Evolutionary conservation across 2,329 filamentous ascomycete species (phyloP), one percentile per base, ranked within the genome.

Genomic region (Gnomoniopsis smithogilvyi): DNA sequence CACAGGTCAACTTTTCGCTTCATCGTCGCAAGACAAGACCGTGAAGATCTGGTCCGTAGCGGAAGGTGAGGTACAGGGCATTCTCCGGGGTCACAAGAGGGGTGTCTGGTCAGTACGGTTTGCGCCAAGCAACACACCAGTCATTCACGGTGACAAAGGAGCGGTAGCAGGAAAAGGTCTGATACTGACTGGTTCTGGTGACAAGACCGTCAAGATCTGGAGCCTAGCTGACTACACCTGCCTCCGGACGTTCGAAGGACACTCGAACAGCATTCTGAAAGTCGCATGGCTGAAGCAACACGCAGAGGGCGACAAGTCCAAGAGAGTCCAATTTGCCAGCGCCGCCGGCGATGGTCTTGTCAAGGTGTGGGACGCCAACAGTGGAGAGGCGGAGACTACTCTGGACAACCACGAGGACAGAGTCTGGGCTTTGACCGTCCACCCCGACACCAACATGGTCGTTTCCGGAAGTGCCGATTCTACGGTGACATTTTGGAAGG

Each of bases 21-120:
- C 95, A 1, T 94, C 95, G 33, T 98, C 94, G 6, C 95, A 99
- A 74, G 95, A 99, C 72, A 91, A 92, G 65, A 96, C 92, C 0
- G 92, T 98, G 65, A 99, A 98, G 76, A 95, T 99, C 60, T 99
- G 94, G 90, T 95, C 93, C 8, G 82, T 89, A 7, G 88, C 93
- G 65, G 91, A 95, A 70, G 93, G 96, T 21, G 92, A 97, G 67
- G 90, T 93, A 0, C 86, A 95, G 63, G 96, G 95, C 64, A 92
- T 99, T 34, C 83, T 99, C 19, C 86, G 91, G 56, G 96, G 96
- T 1, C 96, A 99, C 73, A 91, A 91, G 70, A 86, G 95, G 71
- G 95, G 96, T 72, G 94, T 99, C 12, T 99, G 95, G 95, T 92
- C 92, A 2, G 91, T 97, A 46, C 88, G 89, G 56, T 99, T 99